Conservation (phyloP, 108 stramenopile species). For the Skeletonema tropicum region DNA sequence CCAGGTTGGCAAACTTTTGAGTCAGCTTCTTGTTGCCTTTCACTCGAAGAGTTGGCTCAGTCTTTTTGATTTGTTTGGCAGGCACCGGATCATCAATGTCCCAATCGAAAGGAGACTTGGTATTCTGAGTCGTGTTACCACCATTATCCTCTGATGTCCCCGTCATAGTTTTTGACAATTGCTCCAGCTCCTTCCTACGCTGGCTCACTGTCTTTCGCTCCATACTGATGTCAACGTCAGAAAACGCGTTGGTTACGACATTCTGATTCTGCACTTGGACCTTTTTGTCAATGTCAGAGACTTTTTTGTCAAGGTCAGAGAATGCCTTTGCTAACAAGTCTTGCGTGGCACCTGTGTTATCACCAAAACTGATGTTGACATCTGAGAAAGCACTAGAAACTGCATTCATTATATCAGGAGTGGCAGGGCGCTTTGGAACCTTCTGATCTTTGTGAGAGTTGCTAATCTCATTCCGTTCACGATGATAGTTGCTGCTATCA, state of each 20-base stretch:
- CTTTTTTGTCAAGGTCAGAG: not conserved
- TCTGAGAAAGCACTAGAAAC: conserved; percentile 1
- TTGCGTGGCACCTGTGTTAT: not conserved
- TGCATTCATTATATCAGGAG: conserved; percentile 2
- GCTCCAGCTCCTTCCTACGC: conserved; percentile 38
- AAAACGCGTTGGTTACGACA: conserved; percentile 37
- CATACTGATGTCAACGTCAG: conserved; percentile 44
- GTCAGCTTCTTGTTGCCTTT: conserved; percentile 42
- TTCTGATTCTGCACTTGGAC: not conserved
- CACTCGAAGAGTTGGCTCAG: conserved; percentile 34
- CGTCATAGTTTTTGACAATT: conserved; percentile 17
- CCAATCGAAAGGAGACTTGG: not conserved
- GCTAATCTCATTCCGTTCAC: too few species aligned
- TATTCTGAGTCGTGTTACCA: not conserved
- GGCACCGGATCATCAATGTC: not conserved
- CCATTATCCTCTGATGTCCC: conserved; percentile 2
- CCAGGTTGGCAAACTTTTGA: conserved; percentile 40
- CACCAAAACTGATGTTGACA: conserved; percentile 4
- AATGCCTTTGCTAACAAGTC: conserved; percentile 7
- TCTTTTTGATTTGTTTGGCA: conserved; percentile 23
- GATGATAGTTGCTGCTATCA: too few species aligned
- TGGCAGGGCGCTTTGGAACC: not conserved
- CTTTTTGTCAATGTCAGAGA: not conserved
- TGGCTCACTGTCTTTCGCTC: conserved; percentile 36
- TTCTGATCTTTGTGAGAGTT: not conserved